Percentiles rank a stretch among this genome's conserved stretches.
Evolutionary conservation across 495 filamentous ascomycete species (phyloP).

Genomic region (Talaromyces ruber): DNA sequence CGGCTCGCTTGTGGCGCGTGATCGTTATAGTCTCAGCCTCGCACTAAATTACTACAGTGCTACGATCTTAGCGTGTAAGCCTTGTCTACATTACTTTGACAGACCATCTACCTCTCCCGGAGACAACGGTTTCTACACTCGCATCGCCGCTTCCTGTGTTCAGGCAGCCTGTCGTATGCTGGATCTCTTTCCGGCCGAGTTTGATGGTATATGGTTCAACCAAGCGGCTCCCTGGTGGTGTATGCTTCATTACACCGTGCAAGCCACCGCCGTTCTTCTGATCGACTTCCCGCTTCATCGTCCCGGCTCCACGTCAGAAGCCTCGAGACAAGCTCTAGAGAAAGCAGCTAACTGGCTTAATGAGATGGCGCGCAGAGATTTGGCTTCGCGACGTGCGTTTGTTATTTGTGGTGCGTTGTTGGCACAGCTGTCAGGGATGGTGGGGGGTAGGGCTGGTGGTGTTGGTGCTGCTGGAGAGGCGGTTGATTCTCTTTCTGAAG

Average conservation of each 20-base stretch:
- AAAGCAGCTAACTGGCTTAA: slow-evolving; percentile 37
- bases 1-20: background rate
- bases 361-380: slow-evolving; percentile 29
- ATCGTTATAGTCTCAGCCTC: slow-evolving; percentile 17
- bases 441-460: slow-evolving; percentile 1
- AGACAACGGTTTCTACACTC: slow-evolving; percentile 38
- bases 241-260: slow-evolving; percentile 49
- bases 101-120: slow-evolving; percentile 21
- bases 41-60: slow-evolving; percentile 47
- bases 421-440: slow-evolving; percentile 23
- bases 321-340: slow-evolving; percentile 25
- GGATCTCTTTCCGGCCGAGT: slow-evolving; percentile 32
- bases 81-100: slow-evolving; percentile 35
- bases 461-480: background rate
- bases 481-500: background rate
- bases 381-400: slow-evolving; percentile 37
- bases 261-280: slow-evolving; percentile 44
- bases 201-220: slow-evolving; percentile 30
- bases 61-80: slow-evolving; percentile 47
- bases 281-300: slow-evolving; percentile 37
- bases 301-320: slow-evolving; percentile 26
- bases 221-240: slow-evolving; percentile 47
- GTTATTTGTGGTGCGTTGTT: slow-evolving; percentile 22
- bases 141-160: slow-evolving; percentile 39
- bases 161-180: slow-evolving; percentile 39